Percentiles rank a stretch among this genome's conserved stretches.
These are phyloP conservation scores for Murraya koenigii DNA, from an alignment of 345 rosid genomes.

Conservation along the genomic window DNA sequence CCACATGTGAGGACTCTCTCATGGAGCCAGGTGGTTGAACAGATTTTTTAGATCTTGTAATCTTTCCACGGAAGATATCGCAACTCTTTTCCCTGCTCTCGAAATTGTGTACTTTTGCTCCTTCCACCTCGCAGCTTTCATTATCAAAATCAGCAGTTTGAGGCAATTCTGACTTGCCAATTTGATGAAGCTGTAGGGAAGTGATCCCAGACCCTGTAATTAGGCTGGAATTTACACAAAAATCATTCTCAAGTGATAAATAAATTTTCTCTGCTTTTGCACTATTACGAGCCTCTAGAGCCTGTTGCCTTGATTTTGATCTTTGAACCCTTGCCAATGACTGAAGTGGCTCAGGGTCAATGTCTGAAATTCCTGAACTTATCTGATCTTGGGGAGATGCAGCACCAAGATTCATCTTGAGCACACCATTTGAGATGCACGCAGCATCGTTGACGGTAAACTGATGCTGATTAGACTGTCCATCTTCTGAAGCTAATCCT, in stretches of 20 bases:
- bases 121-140: conserved; percentile 24
- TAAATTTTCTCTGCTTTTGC: conserved; percentile 40
- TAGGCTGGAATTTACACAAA: conserved; percentile 23
- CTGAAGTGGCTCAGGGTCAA: conserved; percentile 31
- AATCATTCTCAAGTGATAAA: conserved; percentile 25
- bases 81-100: conserved; percentile 27
- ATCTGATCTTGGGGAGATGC: conserved; percentile 44
- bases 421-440: conserved; percentile 29
- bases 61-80: conserved; percentile 25
- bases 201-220: conserved; percentile 34
- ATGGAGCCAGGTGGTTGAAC: conserved; percentile 16
- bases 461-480: conserved; percentile 29
- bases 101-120: conserved; percentile 27
- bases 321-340: conserved; percentile 67
- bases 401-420: conserved; percentile 33
- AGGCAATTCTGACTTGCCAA: conserved; percentile 27
- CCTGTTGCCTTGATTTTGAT: conserved; percentile 74
- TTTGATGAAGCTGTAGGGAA: conserved; percentile 35
- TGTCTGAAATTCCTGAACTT: conserved; percentile 29
- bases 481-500: conserved; percentile 31
- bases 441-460: conserved; percentile 17
- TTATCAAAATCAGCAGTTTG: conserved; percentile 29
- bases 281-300: conserved; percentile 62
- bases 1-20: conserved; percentile 23
- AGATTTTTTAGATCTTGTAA: conserved; percentile 35